Percentiles rank a stretch among this genome's conserved stretches.
Conservation (phyloP, 139 green algal genomes). For the Bryopsis sp. region DNA sequence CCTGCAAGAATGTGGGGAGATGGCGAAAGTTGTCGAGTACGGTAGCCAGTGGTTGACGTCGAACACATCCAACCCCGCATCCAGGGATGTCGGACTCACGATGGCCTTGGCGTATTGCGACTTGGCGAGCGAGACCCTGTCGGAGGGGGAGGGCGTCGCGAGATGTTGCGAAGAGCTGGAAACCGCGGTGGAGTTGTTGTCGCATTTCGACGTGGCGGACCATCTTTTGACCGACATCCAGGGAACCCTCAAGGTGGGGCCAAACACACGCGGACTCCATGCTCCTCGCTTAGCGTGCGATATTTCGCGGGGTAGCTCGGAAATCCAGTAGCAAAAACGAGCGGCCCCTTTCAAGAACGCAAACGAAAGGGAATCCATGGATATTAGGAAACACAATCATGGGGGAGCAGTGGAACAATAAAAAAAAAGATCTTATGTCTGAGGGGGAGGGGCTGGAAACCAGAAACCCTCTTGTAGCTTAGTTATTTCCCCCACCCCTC, state of each 20-base stretch:
- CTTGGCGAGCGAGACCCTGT: background rate
- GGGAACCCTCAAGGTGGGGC: background rate
- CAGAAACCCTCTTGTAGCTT: too few species aligned
- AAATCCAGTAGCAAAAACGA: too few species aligned
- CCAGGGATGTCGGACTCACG: background rate
- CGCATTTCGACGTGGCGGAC: background rate
- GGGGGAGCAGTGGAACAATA: too few species aligned
- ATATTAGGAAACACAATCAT: too few species aligned
- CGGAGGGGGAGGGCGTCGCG: background rate
- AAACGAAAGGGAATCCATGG: too few species aligned
- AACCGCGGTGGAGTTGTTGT: slow-evolving; percentile 11
- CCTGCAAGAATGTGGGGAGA: slow-evolving; percentile 11
- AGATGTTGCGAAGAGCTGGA: slow-evolving; percentile 14
- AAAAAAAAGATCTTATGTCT: too few species aligned
- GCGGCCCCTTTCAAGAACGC: too few species aligned
- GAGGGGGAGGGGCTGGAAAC: too few species aligned
- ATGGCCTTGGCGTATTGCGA: slow-evolving; percentile 17
- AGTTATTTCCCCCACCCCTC: too few species aligned
- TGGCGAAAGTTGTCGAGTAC: background rate
- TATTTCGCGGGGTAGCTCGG: too few species aligned
- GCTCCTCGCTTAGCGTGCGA: too few species aligned
- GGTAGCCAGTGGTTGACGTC: background rate
- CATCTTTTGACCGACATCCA: background rate
- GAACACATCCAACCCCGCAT: background rate
- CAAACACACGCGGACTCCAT: too few species aligned